A percentile compares a stretch with the other conserved stretches of the same genome.
Conservation (phyloP, 495 filamentous ascomycete species). For the Immersiella caudata region DNA sequence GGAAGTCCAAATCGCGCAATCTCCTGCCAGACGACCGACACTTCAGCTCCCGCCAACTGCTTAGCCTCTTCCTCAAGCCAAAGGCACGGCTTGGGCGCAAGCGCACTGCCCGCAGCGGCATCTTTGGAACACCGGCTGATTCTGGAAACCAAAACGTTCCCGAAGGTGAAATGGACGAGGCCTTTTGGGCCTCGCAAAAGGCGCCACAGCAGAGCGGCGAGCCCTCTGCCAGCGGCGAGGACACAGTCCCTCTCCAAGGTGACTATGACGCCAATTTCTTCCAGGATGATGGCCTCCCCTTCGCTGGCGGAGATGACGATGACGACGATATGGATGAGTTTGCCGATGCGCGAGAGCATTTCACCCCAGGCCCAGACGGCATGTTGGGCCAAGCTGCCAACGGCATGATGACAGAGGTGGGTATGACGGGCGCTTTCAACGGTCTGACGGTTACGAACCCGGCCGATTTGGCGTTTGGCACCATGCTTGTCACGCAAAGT, state of each 20-base stretch:
- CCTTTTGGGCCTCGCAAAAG: slow-evolving; percentile 89
- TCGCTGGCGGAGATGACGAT: slow-evolving; percentile 70
- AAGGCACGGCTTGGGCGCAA: slow-evolving; percentile 71
- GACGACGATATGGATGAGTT: slow-evolving; percentile 79
- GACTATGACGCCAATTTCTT: slow-evolving; percentile 98
- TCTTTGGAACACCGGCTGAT: slow-evolving; percentile 37
- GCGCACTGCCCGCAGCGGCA: slow-evolving; percentile 35
- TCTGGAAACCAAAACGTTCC: slow-evolving; percentile 48
- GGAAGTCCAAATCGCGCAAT: slow-evolving; percentile 91
- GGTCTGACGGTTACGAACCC: slow-evolving; percentile 54
- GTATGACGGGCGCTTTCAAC: slow-evolving; percentile 52
- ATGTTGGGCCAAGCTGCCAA: slow-evolving; percentile 49
- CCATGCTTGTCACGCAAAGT: slow-evolving; percentile 88
- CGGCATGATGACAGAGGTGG: slow-evolving; percentile 39
- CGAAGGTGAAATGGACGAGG: slow-evolving; percentile 85
- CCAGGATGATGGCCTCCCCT: slow-evolving; percentile 85
- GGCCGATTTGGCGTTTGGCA: slow-evolving; percentile 74
- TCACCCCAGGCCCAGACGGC: slow-evolving; percentile 78
- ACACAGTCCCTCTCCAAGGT: slow-evolving; percentile 56
- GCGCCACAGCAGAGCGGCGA: slow-evolving; percentile 38
- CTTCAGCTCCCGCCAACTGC: slow-evolving; percentile 89
- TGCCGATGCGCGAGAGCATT: slow-evolving; percentile 86
- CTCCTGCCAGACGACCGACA: slow-evolving; percentile 97
- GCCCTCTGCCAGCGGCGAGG: slow-evolving; percentile 33
- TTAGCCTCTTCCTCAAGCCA: slow-evolving; percentile 91